Evolutionary conservation across 257 asterid genomes (phyloP), one percentile per base, ranked within the genome.

Genomic region (Gardenia jasminoides): DNA sequence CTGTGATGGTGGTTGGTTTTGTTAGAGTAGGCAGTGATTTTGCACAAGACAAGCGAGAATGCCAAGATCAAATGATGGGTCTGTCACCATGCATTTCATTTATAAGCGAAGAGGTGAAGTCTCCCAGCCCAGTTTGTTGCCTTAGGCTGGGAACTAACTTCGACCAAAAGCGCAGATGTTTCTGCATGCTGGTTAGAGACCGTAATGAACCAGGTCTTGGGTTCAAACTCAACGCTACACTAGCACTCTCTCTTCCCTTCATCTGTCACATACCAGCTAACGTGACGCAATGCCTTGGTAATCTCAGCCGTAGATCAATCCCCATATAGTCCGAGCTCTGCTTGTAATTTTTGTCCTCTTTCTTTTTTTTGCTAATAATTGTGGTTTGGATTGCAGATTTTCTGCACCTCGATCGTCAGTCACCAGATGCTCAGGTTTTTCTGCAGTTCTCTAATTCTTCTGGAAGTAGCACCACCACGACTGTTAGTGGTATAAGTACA

Each of bases 401-500:
- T 33, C 86, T 90, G 36, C 81, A 88, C 39, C 72, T 90, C 74
- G 82, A 87, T 46, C 89, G 86, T 0, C 78, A 65, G 66, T 90
- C 92, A 7, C 78, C 92, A 6, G 92, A 90, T 22, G 90, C 92
- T 68, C 83, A 78, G 81, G 71, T 90, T 80, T 90, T 87, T 33
- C 44, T 77, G 84, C 86, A 85, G 67, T 81, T 83, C 13, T 56
- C 70, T 31, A 82, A 50, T 31, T n/a, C 47, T 39, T 72, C 83
- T 8, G 82, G 71, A 54, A 69, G 59, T 52, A 81, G 74, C 80
- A 75, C 52, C 5, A 58, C 59, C 1, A 10, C 82, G 26, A 73
- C 76, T 71, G 79, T 82, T 30, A 80, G 87, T 82, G 46, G 71
- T 61, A 75, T 43, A 61, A 0, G 28, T 30, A 7, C 6, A 26